Evolutionary conservation across 2,329 filamentous ascomycete genomes (phyloP).

Genomic region (Colletotrichum lupini): DNA sequence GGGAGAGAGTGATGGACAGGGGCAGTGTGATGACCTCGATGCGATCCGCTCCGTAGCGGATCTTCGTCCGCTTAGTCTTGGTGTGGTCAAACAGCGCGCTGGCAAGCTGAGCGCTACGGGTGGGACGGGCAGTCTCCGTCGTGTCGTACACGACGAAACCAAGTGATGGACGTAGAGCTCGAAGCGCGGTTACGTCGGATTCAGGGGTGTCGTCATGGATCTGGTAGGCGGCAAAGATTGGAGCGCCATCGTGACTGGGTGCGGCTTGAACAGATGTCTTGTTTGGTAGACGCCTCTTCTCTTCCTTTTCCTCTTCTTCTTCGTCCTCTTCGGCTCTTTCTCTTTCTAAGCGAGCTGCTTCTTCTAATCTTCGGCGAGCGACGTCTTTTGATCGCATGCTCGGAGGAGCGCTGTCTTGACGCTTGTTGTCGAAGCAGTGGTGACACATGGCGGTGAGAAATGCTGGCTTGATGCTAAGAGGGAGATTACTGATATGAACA

Average conservation of each 20-base stretch:
- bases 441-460: too few species aligned
- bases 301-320: too few species aligned
- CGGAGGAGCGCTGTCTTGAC: too few species aligned
- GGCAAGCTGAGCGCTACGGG: not conserved
- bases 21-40: conserved; percentile 11
- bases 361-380: too few species aligned
- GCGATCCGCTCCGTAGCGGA: not conserved
- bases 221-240: not conserved
- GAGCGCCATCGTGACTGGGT: conserved; percentile 4
- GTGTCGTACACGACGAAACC: conserved; percentile 3
- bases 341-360: too few species aligned
- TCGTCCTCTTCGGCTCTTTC: too few species aligned
- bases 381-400: too few species aligned
- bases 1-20: not conserved
- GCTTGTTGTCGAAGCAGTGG: too few species aligned
- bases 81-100: conserved; percentile 6
- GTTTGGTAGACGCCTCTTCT: too few species aligned
- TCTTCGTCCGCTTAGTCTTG: not conserved
- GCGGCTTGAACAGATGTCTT: not conserved
- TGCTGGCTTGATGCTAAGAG: too few species aligned
- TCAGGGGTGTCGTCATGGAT: not conserved
- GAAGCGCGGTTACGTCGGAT: not conserved
- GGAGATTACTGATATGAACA: too few species aligned
- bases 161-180: not conserved
- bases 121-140: not conserved